A percentile compares a stretch with the other conserved stretches of the same genome.
phyloP scores from a whole-genome alignment of 1,284 basidiomycete genomes.

The Porogramme epimiltina region DNA sequence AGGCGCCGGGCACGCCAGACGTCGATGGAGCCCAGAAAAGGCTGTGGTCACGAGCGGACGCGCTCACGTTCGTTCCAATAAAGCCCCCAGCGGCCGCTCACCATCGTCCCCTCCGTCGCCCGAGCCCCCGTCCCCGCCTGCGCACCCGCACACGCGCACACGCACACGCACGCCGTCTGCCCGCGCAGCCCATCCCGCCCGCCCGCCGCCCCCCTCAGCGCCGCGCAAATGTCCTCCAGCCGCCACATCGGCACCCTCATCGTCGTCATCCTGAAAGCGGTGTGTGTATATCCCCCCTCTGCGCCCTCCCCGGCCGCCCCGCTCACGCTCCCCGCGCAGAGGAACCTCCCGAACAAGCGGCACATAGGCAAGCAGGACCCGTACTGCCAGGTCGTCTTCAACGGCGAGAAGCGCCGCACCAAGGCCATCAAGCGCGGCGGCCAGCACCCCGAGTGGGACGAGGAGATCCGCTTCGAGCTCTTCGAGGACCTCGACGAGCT shows the following conservation, averaged over 20 bases:
- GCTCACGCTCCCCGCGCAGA: constrained; percentile 44
- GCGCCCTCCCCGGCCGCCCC: background rate
- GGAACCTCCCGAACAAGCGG: constrained; percentile 91
- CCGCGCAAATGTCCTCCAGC: constrained; percentile 22
- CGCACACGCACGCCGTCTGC: constrained; percentile 1
- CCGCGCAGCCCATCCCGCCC: constrained; percentile 1
- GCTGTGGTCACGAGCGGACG: constrained; percentile 16
- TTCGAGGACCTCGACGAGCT: constrained; percentile 74
- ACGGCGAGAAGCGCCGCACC: constrained; percentile 82
- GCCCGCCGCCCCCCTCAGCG: constrained; percentile 1
- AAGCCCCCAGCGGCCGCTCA: constrained; percentile 9
- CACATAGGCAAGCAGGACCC: constrained; percentile 98
- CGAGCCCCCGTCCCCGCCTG: background rate
- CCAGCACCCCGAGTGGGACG: constrained; percentile 98
- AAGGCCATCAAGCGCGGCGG: constrained; percentile 95
- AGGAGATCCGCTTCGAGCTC: constrained; percentile 93
- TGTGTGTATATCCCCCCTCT: constrained; percentile 47
- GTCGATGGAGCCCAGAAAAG: background rate
- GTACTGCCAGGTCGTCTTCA: constrained; percentile 82
- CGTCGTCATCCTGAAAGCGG: constrained; percentile 93
- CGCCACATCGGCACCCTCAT: constrained; percentile 92
- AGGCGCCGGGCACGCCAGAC: no score
- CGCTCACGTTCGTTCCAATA: constrained; percentile 20
- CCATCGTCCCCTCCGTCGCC: background rate
- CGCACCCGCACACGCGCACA: background rate